These are phyloP conservation scores for Beta vulgaris DNA, from an alignment of 148 eudicot species.

Conservation along the genomic window DNA sequence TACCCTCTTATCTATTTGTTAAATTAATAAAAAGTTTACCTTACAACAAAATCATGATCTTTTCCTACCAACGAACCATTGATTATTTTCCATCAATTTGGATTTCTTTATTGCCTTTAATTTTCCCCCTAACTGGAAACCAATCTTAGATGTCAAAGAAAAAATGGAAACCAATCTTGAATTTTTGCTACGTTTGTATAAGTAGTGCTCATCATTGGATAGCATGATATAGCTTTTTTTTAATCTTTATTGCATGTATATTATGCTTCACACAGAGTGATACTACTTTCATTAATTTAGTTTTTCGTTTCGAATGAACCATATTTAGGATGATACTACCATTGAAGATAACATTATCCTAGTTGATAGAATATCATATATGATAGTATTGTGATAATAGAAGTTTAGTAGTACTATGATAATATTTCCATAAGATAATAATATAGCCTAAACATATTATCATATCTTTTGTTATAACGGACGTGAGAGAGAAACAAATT, in stretches of 20 bases:
- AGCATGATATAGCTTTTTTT: background rate
- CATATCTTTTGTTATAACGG: too few relatives aligned
- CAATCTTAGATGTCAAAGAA: conserved; percentile 1
- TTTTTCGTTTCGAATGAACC: too few relatives aligned
- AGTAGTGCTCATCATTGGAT: conserved; percentile 17
- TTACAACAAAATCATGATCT: conserved; percentile 21
- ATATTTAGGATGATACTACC: too few relatives aligned
- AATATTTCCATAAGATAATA: too few relatives aligned
- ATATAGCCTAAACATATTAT: too few relatives aligned
- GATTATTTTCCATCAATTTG: conserved; percentile 11
- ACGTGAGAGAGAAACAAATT: too few relatives aligned
- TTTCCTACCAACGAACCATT: conserved; percentile 13
- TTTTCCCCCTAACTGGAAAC: conserved; percentile 6
- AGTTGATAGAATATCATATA: too few relatives aligned
- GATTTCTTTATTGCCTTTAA: background rate
- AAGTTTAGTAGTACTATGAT: too few relatives aligned
- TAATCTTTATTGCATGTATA: background rate
- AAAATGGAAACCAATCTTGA: conserved; percentile 9
- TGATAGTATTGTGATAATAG: too few relatives aligned
- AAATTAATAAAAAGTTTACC: conserved; percentile 5
- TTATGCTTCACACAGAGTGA: too few relatives aligned
- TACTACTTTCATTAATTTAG: too few relatives aligned
- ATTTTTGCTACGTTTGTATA: background rate
- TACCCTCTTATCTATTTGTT: conserved; percentile 4
- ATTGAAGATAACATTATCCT: too few relatives aligned